These are phyloP conservation scores for Naematelia aurantialba DNA, from an alignment of 768 basidiomycete species.

Conservation along the genomic window DNA sequence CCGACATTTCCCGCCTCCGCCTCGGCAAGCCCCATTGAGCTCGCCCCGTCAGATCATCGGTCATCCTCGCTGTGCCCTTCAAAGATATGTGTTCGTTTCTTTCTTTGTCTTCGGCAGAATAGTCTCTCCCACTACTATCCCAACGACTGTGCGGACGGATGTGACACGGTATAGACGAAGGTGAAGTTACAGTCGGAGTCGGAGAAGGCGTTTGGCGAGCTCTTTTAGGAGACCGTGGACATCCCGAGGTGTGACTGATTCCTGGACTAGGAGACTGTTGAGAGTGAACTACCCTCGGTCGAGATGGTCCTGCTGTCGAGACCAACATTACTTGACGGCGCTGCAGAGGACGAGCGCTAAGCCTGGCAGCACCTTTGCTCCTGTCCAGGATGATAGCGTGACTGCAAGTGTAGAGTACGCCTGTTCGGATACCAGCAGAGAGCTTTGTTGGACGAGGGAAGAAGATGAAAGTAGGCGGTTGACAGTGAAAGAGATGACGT, in stretches of 20 bases:
- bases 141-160: not conserved
- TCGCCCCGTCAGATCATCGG: not conserved
- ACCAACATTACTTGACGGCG: not conserved
- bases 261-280: not conserved
- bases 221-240: not conserved
- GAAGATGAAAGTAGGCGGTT: not conserved
- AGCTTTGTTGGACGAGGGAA: not conserved
- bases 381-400: too few species aligned
- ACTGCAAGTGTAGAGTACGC: too few species aligned
- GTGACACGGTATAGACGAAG: not conserved
- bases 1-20: constrained; percentile 7
- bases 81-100: not conserved
- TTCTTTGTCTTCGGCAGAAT: not conserved
- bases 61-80: not conserved
- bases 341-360: too few species aligned
- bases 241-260: not conserved
- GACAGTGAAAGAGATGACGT: not conserved
- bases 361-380: too few species aligned
- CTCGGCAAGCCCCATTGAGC: not conserved
- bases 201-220: not conserved
- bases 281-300: not conserved
- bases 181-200: not conserved
- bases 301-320: not conserved
- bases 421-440: too few species aligned
- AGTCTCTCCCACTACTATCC: not conserved